Base-by-base conservation (phyloP, 108 stramenopile species). In the Cyclostephanos invisitatus region DNA sequence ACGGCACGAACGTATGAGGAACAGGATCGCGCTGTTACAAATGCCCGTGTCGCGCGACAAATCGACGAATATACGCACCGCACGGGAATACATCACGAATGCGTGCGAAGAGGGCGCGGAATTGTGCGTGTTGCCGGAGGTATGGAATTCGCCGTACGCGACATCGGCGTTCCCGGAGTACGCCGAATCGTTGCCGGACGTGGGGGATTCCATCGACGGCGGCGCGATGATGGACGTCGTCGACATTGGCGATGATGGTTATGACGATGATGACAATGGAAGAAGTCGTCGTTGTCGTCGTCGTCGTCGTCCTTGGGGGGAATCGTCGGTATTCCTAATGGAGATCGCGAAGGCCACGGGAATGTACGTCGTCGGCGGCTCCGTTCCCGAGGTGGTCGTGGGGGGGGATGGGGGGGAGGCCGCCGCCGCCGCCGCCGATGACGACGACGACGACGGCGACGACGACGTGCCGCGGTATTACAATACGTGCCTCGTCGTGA, bases 71-170 rank as follows among this genome's bases (percentile, higher is more conserved):
- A 82, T 96, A 17, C 51, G 74, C 47, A 85, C 87, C 9, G 93
- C 93, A 1, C 64, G 60, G 27, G 66, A 68, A 4, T 96, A 83
- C 57, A 63, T 99, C 37, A 15, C 60, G n/a, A 46, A 82, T n/a
- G 97, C 97, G 35, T 73, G 74, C 2, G 73, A 76, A 15, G 68
- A 80, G 15, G 96, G 96, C 12, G 96, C 97, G 5, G 55, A 85
- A 36, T 56, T 98, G 17, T 90, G 87, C 25, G 95, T 95, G 25
- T 76, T 98, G 7, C 98, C 99, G 0, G 99, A 99, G 77, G 91
- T 97, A 68, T 99, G 97, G 97, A 99, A 99, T 75, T 81, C 87
- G 47, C 98, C 99, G 4, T 99, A 99, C 74, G 96, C 96, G 47
- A 98, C 97, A 15, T 65, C 88, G 1, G 94, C 95, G 2, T 99